Evolutionary conservation across 129 eudicot genomes (phyloP), one percentile per base, ranked within the genome.

Genomic region (Pulicaria dysenterica): DNA sequence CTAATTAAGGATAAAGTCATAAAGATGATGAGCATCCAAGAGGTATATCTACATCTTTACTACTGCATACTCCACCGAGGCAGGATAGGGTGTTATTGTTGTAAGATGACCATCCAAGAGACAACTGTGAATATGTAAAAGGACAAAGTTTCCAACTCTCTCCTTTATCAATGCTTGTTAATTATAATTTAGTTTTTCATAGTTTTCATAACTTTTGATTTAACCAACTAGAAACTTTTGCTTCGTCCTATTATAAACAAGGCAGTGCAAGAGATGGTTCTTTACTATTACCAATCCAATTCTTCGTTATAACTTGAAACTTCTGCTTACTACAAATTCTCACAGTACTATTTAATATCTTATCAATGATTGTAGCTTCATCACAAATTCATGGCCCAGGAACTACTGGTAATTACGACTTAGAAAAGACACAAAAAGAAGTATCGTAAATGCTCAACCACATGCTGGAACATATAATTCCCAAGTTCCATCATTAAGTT

Each of bases 361-460:
- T 58, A 58, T 58, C 43, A 34, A 8, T 6, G 15, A 15, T 5
- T 58, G 43, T 58, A 58, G 64, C 64, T 58, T 58, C 8, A 34
- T 15, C 7, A 67, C 59, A 48, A 48, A 19, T 67, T 36, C 59
- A 48, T 48, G 45, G 58, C 73, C 73, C 31, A 12, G 43, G 5
- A 68, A 68, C 46, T 50, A 49, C 31, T 34, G 31, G 64, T 7
- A 72, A 42, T n/a, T 54, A 72, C 57, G 15, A 14, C 67, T 71
- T 24, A 8, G 56, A 40, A 24, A n/a, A 34, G 19, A 56, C 45
- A 42, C 76, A 24, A 56, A 24, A 70, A 56, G 9, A 70, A 34
- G 44, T 65, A 56, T 70, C 24, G 42, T 7, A 15, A 55, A 43
- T 9, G 44, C 75, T 70, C 66, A 42, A 70, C 15, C 66, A 70